A percentile compares a stretch with the other conserved stretches of the same genome.
Evolutionary conservation across 148 eudicot species (phyloP).

Genomic region (Spergularia bocconei): DNA sequence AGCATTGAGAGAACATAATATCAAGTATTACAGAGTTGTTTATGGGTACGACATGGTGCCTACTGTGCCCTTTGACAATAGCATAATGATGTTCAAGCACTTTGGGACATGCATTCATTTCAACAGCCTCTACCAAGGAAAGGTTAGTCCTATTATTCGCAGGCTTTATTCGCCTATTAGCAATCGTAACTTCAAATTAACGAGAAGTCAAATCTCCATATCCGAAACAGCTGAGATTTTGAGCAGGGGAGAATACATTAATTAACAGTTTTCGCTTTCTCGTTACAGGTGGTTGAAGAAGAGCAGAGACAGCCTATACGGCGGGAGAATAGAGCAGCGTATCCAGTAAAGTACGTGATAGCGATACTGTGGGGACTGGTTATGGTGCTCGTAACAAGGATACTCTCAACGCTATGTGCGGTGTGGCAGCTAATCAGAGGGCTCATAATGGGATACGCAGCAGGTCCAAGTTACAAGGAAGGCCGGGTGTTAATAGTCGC

Average conservation of each 20-base stretch:
- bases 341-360: slow-evolving; percentile 15
- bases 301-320: background rate
- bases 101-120: slow-evolving; percentile 64
- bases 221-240: too few species aligned
- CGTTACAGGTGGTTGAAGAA: slow-evolving; percentile 20
- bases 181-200: too few species aligned
- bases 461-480: slow-evolving; percentile 53
- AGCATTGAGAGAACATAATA: slow-evolving; percentile 22
- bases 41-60: slow-evolving; percentile 68
- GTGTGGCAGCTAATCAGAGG: slow-evolving; percentile 63
- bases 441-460: slow-evolving; percentile 34
- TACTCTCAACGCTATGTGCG: slow-evolving; percentile 34
- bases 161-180: too few species aligned
- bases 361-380: slow-evolving; percentile 2
- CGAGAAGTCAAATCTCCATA: too few species aligned
- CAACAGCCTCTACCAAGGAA: slow-evolving; percentile 49
- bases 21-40: slow-evolving; percentile 54
- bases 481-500: slow-evolving; percentile 28
- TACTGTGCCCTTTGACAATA: slow-evolving; percentile 50
- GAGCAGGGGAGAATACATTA: too few species aligned
- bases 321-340: slow-evolving; percentile 36
- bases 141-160: background rate
- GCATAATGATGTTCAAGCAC: slow-evolving; percentile 49
- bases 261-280: too few species aligned
- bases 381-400: background rate